Evolutionary conservation across 352 stramenopile genomes (phyloP).

Genomic region (Phytopythium cucurbitacearum): DNA sequence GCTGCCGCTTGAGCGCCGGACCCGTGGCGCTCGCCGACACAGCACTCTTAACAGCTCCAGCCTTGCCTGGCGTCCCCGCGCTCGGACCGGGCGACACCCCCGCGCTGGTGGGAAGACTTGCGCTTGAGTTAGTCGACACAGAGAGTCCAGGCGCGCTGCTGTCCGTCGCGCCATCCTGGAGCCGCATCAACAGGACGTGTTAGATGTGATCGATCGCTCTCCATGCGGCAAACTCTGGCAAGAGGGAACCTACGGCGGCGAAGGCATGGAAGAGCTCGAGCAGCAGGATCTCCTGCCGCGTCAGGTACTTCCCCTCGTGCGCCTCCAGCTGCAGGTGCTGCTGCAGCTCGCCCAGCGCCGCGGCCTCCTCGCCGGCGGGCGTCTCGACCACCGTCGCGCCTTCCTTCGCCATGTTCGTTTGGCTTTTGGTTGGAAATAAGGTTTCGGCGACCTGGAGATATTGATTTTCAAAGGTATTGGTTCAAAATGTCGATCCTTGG

Average conservation of each 20-base stretch:
- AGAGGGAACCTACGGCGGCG: slow-evolving; percentile 11
- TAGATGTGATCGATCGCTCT: not conserved
- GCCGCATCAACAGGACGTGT: not conserved
- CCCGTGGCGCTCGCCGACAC: slow-evolving; percentile 1
- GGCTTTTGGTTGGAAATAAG: not conserved
- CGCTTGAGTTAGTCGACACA: slow-evolving; percentile 6
- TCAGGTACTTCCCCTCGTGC: slow-evolving; percentile 70
- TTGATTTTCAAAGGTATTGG: not conserved
- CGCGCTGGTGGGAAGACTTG: slow-evolving; percentile 11
- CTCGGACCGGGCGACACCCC: not conserved
- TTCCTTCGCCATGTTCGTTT: slow-evolving; percentile 18
- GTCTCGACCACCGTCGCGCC: slow-evolving; percentile 5
- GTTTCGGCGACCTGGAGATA: not conserved
- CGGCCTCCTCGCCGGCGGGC: slow-evolving; percentile 45
- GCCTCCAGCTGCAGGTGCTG: slow-evolving; percentile 72
- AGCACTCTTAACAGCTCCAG: not conserved
- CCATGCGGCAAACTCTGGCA: not conserved
- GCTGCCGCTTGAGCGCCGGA: slow-evolving; percentile 47
- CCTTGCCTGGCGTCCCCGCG: slow-evolving; percentile 1
- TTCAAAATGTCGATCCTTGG: not conserved
- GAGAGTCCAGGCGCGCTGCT: slow-evolving; percentile 8
- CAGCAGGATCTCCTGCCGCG: slow-evolving; percentile 70
- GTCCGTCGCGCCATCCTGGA: slow-evolving; percentile 1
- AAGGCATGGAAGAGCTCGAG: slow-evolving; percentile 58
- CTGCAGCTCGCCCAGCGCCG: slow-evolving; percentile 45